Percentiles rank a stretch among this genome's conserved stretches.
These are phyloP conservation scores for Monosporascus sp. DNA, from an alignment of 2,329 filamentous ascomycete species.

Conservation along the genomic window DNA sequence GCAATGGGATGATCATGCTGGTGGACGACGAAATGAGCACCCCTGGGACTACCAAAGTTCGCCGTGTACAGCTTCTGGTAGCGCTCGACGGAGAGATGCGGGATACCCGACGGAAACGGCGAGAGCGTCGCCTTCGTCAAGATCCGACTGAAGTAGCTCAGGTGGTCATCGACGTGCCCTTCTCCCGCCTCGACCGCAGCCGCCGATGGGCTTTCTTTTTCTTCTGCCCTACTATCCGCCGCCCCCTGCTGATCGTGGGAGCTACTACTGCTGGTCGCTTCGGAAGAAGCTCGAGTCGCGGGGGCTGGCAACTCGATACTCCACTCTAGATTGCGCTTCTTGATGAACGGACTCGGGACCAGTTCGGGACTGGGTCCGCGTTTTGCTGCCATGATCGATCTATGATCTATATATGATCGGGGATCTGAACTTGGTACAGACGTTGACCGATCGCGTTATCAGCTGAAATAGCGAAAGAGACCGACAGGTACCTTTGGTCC, in stretches of 20 bases:
- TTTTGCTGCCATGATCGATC: constrained; percentile 23
- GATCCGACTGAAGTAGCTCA: constrained; percentile 31
- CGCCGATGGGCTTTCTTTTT: constrained; percentile 17
- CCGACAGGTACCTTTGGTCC: too few species aligned
- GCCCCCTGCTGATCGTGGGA: constrained; percentile 5
- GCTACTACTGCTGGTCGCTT: constrained; percentile 8
- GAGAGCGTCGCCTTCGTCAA: constrained; percentile 24
- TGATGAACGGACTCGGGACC: constrained; percentile 41
- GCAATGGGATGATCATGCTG: constrained; percentile 69
- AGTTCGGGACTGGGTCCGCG: constrained; percentile 27
- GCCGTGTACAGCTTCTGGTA: constrained; percentile 33
- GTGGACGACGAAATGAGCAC: constrained; percentile 62
- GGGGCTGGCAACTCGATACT: constrained; percentile 24
- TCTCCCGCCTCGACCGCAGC: constrained; percentile 37
- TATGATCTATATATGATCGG: too few species aligned
- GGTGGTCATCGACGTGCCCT: constrained; percentile 32
- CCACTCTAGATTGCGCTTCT: constrained; percentile 42
- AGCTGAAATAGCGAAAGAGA: too few species aligned
- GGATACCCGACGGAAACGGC: constrained; percentile 14
- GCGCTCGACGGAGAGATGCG: constrained; percentile 28
- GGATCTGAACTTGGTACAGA: too few species aligned
- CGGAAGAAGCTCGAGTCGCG: background rate
- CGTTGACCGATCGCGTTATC: too few species aligned
- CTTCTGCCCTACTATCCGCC: background rate
- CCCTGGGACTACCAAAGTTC: constrained; percentile 25